Base-by-base conservation (phyloP, 805 yeast species). In the Clavispora vitiphila region DNA sequence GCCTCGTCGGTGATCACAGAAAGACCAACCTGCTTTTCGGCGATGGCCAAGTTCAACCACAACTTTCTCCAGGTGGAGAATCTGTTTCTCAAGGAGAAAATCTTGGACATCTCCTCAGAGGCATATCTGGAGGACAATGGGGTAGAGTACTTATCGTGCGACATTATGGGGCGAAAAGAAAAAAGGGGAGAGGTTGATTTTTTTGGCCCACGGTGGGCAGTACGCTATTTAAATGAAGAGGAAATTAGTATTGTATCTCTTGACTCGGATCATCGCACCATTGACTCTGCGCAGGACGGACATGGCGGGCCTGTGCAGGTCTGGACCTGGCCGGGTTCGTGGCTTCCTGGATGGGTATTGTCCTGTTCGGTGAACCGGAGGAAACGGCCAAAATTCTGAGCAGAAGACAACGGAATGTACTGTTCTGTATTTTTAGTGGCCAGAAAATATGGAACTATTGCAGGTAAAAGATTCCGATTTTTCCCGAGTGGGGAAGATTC, bases 61-160 rank as follows among this genome's bases (percentile, higher is more conserved):
- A 93, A 78, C 66, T 87, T 87, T 78, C 99, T 86, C 99, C 99
- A 93, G 31, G 99, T 93, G 40, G 96, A 85, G 69, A 86, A 93
- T 61, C 99, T 78, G 74, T 86, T 93, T 71, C 96, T 81, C 60
- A 85, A 67, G 36, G 98, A 91, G 75, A 93, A 93, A 60, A 93
- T 76, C 53, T 77, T 74, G 46, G 96, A 83, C 99, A 93, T 93
- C 73, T 93, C 99, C 60, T 86, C 90, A 51, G 96, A 86, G 44
- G 99, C 99, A 71, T 93, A 93, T 72, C 99, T 83, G 43, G 97
- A 84, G 43, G 98, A 87, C 51, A 93, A 73, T 30, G 99, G 99
- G 19, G 98, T 91, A 40, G 87, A 67, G 71, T 91, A 91, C 49
- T 81, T 78, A 65, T 91, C 97, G 68, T 62, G 52, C 27, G 70